phyloP scores from a whole-genome alignment of 371 early-diverging fungal genomes.

The Conidiobolus incongruus region DNA sequence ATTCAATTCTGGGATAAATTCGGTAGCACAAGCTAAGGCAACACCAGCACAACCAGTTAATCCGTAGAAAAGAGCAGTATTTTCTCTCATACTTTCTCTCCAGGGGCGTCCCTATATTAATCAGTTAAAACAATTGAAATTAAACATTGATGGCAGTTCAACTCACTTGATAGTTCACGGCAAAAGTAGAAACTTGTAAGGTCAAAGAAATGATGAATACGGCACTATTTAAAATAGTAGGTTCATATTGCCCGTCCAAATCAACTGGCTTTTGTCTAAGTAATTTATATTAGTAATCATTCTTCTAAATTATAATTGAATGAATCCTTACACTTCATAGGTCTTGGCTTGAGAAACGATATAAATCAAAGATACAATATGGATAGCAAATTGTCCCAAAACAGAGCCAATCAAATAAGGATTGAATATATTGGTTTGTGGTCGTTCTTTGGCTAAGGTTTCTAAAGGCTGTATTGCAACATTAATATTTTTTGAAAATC shows the following conservation, averaged over 20 bases:
- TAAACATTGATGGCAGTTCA: conserved; percentile 7
- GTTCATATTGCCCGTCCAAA: conserved; percentile 79
- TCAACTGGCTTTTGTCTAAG: conserved; percentile 50
- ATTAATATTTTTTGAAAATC: neutral
- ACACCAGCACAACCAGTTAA: conserved; percentile 66
- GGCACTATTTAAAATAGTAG: conserved; percentile 89
- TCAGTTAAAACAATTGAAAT: conserved; percentile 8
- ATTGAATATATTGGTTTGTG: conserved; percentile 92
- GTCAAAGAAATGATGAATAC: conserved; percentile 90
- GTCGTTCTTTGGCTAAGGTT: conserved; percentile 77
- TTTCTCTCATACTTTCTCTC: conserved; percentile 91
- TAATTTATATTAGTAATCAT: conserved; percentile 11
- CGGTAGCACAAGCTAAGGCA: conserved; percentile 72
- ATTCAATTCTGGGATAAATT: conserved; percentile 76
- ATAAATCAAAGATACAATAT: conserved; percentile 70
- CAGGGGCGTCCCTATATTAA: conserved; percentile 75
- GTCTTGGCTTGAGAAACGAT: conserved; percentile 47
- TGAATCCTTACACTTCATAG: conserved; percentile 27
- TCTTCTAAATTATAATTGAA: conserved; percentile 17
- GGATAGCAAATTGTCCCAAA: conserved; percentile 89
- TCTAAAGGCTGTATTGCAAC: conserved; percentile 38
- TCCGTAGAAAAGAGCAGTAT: conserved; percentile 82
- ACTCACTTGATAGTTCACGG: conserved; percentile 89
- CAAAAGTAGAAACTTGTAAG: conserved; percentile 98
- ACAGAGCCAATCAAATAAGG: conserved; percentile 90